Evolutionary conservation across 495 filamentous ascomycete genomes (phyloP).

Genomic region (Achaetomiella virescens): DNA sequence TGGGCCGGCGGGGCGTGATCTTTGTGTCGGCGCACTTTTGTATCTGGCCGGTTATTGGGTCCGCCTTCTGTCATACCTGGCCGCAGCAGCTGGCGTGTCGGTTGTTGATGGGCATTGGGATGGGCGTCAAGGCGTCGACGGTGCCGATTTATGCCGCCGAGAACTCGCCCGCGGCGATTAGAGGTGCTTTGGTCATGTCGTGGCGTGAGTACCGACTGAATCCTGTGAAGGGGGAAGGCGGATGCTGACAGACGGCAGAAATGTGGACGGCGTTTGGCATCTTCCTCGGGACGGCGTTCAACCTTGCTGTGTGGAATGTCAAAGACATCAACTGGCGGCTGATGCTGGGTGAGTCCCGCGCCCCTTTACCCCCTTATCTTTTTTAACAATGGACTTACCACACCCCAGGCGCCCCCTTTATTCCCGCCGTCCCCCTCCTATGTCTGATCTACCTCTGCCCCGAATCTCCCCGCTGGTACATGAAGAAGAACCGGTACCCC

Average conservation of each 20-base stretch:
- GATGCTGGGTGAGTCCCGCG: conserved; percentile 45
- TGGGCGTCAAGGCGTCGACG: conserved; percentile 56
- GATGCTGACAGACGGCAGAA: conserved; percentile 30
- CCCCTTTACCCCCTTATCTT: background rate
- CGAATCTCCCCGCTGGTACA: conserved; percentile 60
- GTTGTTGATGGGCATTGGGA: conserved; percentile 64
- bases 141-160: conserved; percentile 76
- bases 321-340: conserved; percentile 61
- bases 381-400: no score
- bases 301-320: conserved; percentile 56
- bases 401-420: conserved; percentile 63
- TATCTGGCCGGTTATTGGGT: conserved; percentile 55
- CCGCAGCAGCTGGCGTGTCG: conserved; percentile 55
- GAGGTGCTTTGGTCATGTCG: conserved; percentile 75
- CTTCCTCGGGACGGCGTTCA: conserved; percentile 63
- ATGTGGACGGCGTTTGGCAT: conserved; percentile 83
- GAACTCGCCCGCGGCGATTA: conserved; percentile 64
- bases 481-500: conserved; percentile 56
- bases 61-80: conserved; percentile 60
- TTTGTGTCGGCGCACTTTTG: conserved; percentile 62
- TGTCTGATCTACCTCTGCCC: conserved; percentile 67
- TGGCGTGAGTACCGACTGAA: conserved; percentile 50
- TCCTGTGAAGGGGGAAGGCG: background rate
- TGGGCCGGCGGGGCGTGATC: conserved; percentile 64
- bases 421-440: conserved; percentile 64